phyloP scores from a whole-genome alignment of 192 early-diverging fungal species.

The Chytriomyces sp. region DNA sequence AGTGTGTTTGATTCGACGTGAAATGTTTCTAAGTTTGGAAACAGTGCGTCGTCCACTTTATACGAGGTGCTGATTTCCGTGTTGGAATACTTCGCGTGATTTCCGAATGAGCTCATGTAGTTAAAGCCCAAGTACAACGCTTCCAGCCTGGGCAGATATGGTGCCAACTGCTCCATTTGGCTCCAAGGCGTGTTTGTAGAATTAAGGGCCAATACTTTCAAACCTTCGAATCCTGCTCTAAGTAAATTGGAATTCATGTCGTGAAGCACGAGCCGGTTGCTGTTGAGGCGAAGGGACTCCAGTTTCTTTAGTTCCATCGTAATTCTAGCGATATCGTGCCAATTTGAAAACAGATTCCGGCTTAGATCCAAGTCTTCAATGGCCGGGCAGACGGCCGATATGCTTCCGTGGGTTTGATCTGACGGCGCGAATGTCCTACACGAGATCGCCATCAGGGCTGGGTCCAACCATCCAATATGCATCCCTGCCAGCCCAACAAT shows the following conservation, averaged over 20 bases:
- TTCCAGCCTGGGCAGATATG: conserved; percentile 38
- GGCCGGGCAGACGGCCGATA: conserved; percentile 30
- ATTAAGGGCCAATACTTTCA: conserved; percentile 45
- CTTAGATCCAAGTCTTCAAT: conserved; percentile 57
- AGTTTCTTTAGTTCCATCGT: conserved; percentile 37
- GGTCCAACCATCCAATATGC: conserved; percentile 33
- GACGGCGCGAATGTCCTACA: background rate
- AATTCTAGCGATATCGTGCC: conserved; percentile 47
- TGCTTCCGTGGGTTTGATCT: conserved; percentile 3
- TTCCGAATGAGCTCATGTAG: conserved; percentile 19
- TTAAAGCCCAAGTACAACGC: conserved; percentile 56
- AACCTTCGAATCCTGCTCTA: conserved; percentile 29
- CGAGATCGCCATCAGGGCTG: background rate
- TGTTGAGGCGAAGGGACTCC: conserved; percentile 44
- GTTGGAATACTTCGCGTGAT: background rate
- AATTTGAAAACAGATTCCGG: conserved; percentile 42
- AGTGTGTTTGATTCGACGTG: conserved; percentile 50
- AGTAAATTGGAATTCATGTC: background rate
- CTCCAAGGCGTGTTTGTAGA: conserved; percentile 44
- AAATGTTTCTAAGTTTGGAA: conserved; percentile 36
- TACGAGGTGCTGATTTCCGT: background rate
- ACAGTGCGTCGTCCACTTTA: background rate
- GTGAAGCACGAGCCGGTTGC: conserved; percentile 44
- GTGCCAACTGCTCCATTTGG: conserved; percentile 33
- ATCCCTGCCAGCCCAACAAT: conserved; percentile 47